A percentile compares a stretch with the other conserved stretches of the same genome.
Evolutionary conservation across 2,329 filamentous ascomycete genomes (phyloP).

Genomic region (Ceratocystis smalleyi): DNA sequence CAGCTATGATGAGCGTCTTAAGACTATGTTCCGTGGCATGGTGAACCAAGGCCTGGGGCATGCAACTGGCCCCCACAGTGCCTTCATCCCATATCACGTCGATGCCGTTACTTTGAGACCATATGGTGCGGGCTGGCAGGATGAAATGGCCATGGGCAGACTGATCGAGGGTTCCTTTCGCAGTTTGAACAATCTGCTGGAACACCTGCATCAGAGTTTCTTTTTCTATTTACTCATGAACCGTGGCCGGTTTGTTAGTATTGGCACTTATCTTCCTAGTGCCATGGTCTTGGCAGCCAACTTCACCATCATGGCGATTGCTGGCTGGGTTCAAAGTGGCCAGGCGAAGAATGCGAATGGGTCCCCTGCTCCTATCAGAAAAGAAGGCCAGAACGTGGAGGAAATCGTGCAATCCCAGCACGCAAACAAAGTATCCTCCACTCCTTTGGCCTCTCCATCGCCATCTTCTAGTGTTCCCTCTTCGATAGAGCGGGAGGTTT

Average conservation of each 20-base stretch:
- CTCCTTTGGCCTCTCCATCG: background rate
- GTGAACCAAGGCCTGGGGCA: conserved; percentile 78
- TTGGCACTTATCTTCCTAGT: conserved; percentile 89
- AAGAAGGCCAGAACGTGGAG: conserved; percentile 19
- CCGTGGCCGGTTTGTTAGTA: conserved; percentile 84
- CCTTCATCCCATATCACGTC: conserved; percentile 94
- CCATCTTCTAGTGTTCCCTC: background rate
- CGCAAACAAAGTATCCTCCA: background rate
- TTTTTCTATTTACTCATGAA: conserved; percentile 97
- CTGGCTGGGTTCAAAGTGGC: conserved; percentile 84
- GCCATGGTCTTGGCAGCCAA: conserved; percentile 94
- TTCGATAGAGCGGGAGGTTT: conserved; percentile 47
- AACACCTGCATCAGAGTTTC: conserved; percentile 96
- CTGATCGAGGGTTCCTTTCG: conserved; percentile 81
- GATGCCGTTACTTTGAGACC: conserved; percentile 90
- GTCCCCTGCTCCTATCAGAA: background rate
- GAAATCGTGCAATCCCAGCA: background rate
- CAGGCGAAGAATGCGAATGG: conserved; percentile 22
- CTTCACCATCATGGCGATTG: conserved; percentile 90
- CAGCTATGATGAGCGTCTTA: conserved; percentile 63
- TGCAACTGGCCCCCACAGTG: conserved; percentile 79
- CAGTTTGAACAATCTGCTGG: conserved; percentile 87
- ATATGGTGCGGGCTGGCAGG: conserved; percentile 86
- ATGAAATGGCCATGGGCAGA: conserved; percentile 89
- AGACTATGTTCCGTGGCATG: conserved; percentile 86